phyloP scores from a whole-genome alignment of 2,329 filamentous ascomycete species.

The Sarocladium strictum region DNA sequence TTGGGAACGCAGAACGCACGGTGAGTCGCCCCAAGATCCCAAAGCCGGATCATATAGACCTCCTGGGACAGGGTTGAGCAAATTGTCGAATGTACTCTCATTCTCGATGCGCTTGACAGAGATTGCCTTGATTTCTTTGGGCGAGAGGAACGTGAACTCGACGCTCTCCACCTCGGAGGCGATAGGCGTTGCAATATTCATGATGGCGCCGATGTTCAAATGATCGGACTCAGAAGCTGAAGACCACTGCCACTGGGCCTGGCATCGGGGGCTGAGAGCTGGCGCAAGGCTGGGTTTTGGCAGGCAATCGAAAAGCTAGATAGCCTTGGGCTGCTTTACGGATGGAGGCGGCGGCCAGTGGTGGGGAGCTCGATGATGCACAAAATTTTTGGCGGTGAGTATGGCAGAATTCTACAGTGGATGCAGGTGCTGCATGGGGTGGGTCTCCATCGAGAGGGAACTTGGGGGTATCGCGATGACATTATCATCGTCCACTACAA shows the following conservation, averaged over 20 bases:
- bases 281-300: not conserved
- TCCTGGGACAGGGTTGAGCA: slow-evolving; percentile 82
- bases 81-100: slow-evolving; percentile 86
- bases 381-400: slow-evolving; percentile 40
- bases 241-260: slow-evolving; percentile 4
- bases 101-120: slow-evolving; percentile 95
- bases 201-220: slow-evolving; percentile 25
- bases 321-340: not conserved
- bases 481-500: not conserved
- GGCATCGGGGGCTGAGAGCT: slow-evolving; percentile 7
- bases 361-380: slow-evolving; percentile 13
- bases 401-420: slow-evolving; percentile 33
- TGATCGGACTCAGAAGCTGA: slow-evolving; percentile 5
- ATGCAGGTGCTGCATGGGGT: not conserved
- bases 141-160: slow-evolving; percentile 80
- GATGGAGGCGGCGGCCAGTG: slow-evolving; percentile 8
- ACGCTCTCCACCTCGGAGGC: slow-evolving; percentile 79
- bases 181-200: slow-evolving; percentile 76
- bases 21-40: slow-evolving; percentile 80
- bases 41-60: slow-evolving; percentile 90
- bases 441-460: not conserved
- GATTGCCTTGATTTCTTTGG: slow-evolving; percentile 76
- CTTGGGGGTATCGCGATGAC: not conserved
- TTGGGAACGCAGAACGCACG: slow-evolving; percentile 41
- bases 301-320: not conserved